phyloP scores from a whole-genome alignment of 495 filamentous ascomycete genomes.

The Oleoguttula mirabilis region DNA sequence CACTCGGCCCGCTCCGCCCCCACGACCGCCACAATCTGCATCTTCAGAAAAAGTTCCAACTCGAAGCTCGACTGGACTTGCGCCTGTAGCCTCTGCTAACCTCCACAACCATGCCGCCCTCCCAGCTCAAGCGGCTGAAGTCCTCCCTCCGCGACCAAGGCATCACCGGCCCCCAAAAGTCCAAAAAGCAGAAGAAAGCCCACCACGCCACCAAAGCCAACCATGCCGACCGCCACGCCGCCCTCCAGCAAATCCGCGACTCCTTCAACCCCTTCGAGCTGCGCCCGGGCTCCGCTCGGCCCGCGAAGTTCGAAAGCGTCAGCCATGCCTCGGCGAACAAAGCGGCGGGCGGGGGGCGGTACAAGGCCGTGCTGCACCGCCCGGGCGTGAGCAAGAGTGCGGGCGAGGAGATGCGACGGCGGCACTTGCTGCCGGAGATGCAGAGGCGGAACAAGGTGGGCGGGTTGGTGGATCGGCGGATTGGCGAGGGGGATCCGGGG shows the following conservation, averaged over 20 bases:
- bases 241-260: slow-evolving; percentile 74
- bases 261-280: slow-evolving; percentile 96
- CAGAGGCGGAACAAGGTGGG: slow-evolving; percentile 77
- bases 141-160: slow-evolving; percentile 76
- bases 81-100: background rate
- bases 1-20: background rate
- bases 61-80: background rate
- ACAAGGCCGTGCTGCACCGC: slow-evolving; percentile 47
- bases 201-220: slow-evolving; percentile 51
- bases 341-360: slow-evolving; percentile 31
- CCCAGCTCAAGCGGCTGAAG: slow-evolving; percentile 92
- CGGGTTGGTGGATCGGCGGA: slow-evolving; percentile 81
- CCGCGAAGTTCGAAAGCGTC: slow-evolving; percentile 63
- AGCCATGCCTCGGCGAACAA: slow-evolving; percentile 39
- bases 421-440: slow-evolving; percentile 77
- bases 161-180: slow-evolving; percentile 75
- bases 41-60: slow-evolving; percentile 10
- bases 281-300: slow-evolving; percentile 48
- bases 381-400: slow-evolving; percentile 74
- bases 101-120: slow-evolving; percentile 61
- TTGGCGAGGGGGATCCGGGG: slow-evolving; percentile 87
- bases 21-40: no score
- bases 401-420: slow-evolving; percentile 73
- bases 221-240: slow-evolving; percentile 56
- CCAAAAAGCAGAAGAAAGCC: slow-evolving; percentile 77